Evolutionary conservation across 352 stramenopile genomes (phyloP).

Genomic region (Globisporangium radiosum): DNA sequence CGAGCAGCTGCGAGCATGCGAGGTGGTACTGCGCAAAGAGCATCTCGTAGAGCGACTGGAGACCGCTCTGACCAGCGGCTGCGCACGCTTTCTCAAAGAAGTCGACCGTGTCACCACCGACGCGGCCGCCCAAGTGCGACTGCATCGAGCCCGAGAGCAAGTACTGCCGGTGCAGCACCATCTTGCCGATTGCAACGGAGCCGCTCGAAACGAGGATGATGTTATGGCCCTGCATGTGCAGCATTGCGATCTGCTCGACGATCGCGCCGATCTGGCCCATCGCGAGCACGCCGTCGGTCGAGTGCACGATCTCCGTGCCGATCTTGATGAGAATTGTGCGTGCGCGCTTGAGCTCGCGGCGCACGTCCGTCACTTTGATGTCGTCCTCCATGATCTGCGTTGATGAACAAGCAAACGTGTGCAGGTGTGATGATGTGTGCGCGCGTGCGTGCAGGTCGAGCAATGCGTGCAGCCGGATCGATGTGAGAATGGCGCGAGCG

Average conservation of each 20-base stretch:
- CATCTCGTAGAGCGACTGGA: conserved; percentile 85
- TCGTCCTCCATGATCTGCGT: neutral
- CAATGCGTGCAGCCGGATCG: no score
- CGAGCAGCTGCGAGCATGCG: conserved; percentile 74
- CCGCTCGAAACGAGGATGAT: conserved; percentile 82
- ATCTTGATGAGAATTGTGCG: conserved; percentile 83
- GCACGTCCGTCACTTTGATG: conserved; percentile 6
- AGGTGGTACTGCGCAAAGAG: conserved; percentile 83
- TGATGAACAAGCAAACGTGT: neutral
- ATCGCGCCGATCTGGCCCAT: conserved; percentile 85
- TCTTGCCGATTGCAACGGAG: conserved; percentile 71
- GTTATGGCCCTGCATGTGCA: conserved; percentile 79
- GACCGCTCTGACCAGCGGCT: conserved; percentile 62
- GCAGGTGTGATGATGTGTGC: neutral
- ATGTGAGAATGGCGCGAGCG: no score
- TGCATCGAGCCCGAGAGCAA: conserved; percentile 82
- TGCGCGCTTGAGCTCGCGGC: conserved; percentile 43
- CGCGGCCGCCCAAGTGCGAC: conserved; percentile 61
- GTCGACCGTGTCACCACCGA: conserved; percentile 33
- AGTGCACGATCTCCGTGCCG: conserved; percentile 83
- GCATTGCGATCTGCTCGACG: conserved; percentile 73
- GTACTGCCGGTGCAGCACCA: conserved; percentile 77
- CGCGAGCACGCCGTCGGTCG: conserved; percentile 58
- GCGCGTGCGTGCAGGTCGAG: no score
- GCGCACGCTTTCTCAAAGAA: conserved; percentile 75